phyloP scores from a whole-genome alignment of 2,329 filamentous ascomycete species.

The Parastagonospora nodorum region DNA sequence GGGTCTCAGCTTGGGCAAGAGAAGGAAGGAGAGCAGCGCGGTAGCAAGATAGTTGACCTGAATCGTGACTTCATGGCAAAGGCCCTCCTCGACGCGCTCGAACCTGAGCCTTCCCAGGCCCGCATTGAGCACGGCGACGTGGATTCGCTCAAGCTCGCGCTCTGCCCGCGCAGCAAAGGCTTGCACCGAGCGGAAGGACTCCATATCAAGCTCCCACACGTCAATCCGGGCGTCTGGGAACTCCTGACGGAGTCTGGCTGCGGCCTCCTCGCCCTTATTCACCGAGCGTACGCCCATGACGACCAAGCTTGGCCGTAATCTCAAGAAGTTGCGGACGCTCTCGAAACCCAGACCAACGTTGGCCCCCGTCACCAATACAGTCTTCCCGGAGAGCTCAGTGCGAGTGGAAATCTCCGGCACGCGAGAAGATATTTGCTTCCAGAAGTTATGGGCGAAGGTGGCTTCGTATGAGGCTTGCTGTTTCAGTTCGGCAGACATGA shows the following conservation, averaged over 20 bases:
- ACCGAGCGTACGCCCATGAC: slow-evolving; percentile 38
- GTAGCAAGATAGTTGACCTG: slow-evolving; percentile 64
- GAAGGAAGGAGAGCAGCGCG: slow-evolving; percentile 55
- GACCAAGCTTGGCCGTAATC: slow-evolving; percentile 18
- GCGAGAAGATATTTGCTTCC: too few species aligned
- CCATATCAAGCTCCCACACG: slow-evolving; percentile 36
- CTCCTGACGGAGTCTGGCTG: slow-evolving; percentile 16
- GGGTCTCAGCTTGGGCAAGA: slow-evolving; percentile 44
- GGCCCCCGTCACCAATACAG: slow-evolving; percentile 36
- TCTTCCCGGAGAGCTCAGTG: slow-evolving; percentile 6
- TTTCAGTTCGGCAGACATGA: too few species aligned
- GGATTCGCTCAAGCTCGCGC: slow-evolving; percentile 12
- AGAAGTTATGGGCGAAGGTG: too few species aligned
- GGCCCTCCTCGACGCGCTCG: slow-evolving; percentile 22
- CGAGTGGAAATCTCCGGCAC: too few species aligned
- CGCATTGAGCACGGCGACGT: slow-evolving; percentile 45
- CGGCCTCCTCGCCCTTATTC: slow-evolving; percentile 33
- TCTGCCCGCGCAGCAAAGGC: slow-evolving; percentile 20
- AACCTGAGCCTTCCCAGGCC: slow-evolving; percentile 24
- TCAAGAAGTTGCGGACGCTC: slow-evolving; percentile 24
- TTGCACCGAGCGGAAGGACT: slow-evolving; percentile 24
- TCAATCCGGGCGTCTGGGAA: slow-evolving; percentile 21
- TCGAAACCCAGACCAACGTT: slow-evolving; percentile 38
- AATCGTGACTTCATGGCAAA: slow-evolving; percentile 46
- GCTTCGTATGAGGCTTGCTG: too few species aligned